Conservation (phyloP, 805 yeast species). For the Schwanniomyces polymorphus region DNA sequence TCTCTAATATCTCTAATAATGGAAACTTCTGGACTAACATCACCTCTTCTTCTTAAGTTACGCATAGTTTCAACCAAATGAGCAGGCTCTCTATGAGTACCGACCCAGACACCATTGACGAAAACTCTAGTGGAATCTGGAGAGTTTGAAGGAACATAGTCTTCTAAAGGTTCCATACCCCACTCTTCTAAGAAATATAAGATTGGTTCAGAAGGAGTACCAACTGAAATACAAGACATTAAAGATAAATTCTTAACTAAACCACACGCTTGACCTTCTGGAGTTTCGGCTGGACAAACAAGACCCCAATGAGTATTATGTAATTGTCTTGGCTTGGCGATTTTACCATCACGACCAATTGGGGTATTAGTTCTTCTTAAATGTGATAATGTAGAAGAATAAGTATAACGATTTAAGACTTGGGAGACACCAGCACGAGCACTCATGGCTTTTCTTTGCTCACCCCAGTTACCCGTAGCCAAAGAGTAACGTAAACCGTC, state of each 20-base stretch:
- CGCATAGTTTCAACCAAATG: conserved; percentile 87
- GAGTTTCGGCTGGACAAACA: conserved; percentile 99
- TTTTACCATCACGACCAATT: conserved; percentile 98
- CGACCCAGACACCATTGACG: conserved; percentile 99
- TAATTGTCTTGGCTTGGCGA: conserved; percentile 97
- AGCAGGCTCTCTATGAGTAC: conserved; percentile 97
- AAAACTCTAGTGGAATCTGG: conserved; percentile 92
- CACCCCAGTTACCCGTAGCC: conserved; percentile 99
- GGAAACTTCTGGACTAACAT: conserved; percentile 93
- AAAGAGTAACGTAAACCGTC: conserved; percentile 96
- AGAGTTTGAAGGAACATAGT: conserved; percentile 88
- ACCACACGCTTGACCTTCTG: conserved; percentile 99
- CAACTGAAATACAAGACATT: conserved; percentile 97
- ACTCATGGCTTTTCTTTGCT: conserved; percentile 98
- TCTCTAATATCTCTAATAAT: conserved; percentile 94
- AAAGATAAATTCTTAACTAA: conserved; percentile 92
- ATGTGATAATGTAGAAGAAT: conserved; percentile 97
- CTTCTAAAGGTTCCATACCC: conserved; percentile 99
- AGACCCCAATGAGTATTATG: conserved; percentile 99
- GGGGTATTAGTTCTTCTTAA: conserved; percentile 99
- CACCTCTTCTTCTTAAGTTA: conserved; percentile 90
- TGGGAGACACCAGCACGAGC: conserved; percentile 99
- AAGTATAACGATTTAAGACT: conserved; percentile 95
- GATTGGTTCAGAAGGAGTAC: conserved; percentile 95
- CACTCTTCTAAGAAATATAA: conserved; percentile 92